Percentiles rank a stretch among this genome's conserved stretches.
Evolutionary conservation across 2,329 filamentous ascomycete genomes (phyloP).

Genomic region (Hymenoscyphus fraxineus): DNA sequence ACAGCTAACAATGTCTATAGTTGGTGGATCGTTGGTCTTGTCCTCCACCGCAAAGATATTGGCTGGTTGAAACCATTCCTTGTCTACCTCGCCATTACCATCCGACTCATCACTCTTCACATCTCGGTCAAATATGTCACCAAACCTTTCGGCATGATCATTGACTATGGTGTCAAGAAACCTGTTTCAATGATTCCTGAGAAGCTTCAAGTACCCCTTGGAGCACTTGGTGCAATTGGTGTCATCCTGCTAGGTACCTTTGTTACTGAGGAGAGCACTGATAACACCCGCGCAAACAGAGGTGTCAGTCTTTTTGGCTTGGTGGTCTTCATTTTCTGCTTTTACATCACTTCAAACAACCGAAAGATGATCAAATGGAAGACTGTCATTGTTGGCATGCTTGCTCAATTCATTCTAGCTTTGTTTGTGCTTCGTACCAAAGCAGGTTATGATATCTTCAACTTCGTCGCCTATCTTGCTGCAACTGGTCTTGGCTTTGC

Average conservation of each 20-base stretch:
- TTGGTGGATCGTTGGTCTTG: conserved; percentile 58
- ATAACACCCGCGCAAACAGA: conserved; percentile 78
- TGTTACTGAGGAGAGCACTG: conserved; percentile 62
- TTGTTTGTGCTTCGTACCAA: conserved; percentile 80
- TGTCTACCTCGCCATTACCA: conserved; percentile 68
- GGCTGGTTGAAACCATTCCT: conserved; percentile 86
- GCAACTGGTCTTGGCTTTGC: conserved; percentile 74
- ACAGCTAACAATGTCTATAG: conserved; percentile 8
- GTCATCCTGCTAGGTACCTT: conserved; percentile 78
- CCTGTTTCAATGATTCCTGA: conserved; percentile 62
- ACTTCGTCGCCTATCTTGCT: conserved; percentile 76
- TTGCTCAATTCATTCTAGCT: conserved; percentile 82
- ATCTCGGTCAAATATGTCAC: conserved; percentile 65
- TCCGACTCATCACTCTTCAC: conserved; percentile 72
- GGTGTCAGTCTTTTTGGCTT: conserved; percentile 79
- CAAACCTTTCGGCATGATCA: conserved; percentile 62
- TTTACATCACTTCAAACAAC: conserved; percentile 70
- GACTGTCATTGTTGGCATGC: conserved; percentile 83
- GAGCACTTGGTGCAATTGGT: conserved; percentile 59
- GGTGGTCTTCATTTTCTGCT: conserved; percentile 60
- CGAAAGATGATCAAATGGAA: conserved; percentile 65
- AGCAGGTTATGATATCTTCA: conserved; percentile 86
- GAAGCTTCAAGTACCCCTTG: conserved; percentile 59
- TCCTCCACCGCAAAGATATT: conserved; percentile 66
- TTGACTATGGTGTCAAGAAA: conserved; percentile 60